Evolutionary conservation across 495 filamentous ascomycete genomes (phyloP).

Genomic region (Cercophora sp.): DNA sequence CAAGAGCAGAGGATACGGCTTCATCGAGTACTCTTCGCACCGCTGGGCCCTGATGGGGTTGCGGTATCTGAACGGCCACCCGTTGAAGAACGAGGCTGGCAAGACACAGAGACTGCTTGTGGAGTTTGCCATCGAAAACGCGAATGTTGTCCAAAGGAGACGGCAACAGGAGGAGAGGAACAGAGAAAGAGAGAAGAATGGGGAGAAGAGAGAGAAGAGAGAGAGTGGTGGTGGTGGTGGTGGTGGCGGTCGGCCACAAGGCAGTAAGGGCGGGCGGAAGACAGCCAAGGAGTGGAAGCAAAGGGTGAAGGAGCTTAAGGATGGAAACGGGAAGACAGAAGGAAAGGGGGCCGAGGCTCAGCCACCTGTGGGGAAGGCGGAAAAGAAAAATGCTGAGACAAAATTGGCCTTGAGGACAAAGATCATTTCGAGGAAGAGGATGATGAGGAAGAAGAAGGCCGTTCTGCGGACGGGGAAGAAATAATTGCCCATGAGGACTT

Average conservation of each 20-base stretch:
- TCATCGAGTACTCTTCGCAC: conserved; percentile 94
- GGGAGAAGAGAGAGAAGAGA: background rate
- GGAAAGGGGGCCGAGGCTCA: conserved; percentile 11
- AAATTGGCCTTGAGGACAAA: conserved; percentile 42
- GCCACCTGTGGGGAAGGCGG: conserved; percentile 15
- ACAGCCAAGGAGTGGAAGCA: conserved; percentile 2
- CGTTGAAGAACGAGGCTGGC: conserved; percentile 46
- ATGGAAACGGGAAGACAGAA: conserved; percentile 11
- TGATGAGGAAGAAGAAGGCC: conserved; percentile 49
- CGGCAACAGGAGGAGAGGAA: conserved; percentile 66
- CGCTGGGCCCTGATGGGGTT: conserved; percentile 94
- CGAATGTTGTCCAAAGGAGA: conserved; percentile 79
- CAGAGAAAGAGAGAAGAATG: conserved; percentile 41
- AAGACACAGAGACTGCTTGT: conserved; percentile 70
- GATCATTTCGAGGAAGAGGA: conserved; percentile 46
- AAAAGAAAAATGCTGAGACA: conserved; percentile 25
- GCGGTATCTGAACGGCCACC: conserved; percentile 85
- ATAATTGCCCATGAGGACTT: no score
- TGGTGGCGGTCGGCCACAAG: no score
- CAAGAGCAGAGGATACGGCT: conserved; percentile 88
- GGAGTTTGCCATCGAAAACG: conserved; percentile 98
- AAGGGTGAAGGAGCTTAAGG: conserved; percentile 11
- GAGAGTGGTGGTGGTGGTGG: background rate
- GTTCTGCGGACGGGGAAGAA: conserved; percentile 25
- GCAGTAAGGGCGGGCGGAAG: conserved; percentile 2